Conservation (phyloP, 805 yeast species). For the Nakazawaea ishiwadae region DNA sequence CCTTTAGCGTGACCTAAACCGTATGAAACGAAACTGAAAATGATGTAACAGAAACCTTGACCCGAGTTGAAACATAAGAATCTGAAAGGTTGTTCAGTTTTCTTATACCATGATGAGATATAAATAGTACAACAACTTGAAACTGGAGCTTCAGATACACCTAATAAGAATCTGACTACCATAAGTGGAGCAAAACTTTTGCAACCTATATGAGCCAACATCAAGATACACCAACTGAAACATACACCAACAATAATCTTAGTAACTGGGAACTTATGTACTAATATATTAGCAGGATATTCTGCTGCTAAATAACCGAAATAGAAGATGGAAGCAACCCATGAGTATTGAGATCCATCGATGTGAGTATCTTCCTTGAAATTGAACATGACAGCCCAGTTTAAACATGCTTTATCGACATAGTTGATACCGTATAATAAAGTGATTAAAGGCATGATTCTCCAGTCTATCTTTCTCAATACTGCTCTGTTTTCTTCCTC, state of each 20-base stretch:
- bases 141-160: slow-evolving; percentile 31
- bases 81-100: slow-evolving; percentile 29
- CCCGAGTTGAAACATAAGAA: slow-evolving; percentile 20
- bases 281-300: slow-evolving; percentile 37
- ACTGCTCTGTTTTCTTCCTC: slow-evolving; percentile 26
- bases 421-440: slow-evolving; percentile 24
- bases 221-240: slow-evolving; percentile 30
- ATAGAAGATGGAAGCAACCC: slow-evolving; percentile 60
- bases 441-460: slow-evolving; percentile 28
- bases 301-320: slow-evolving; percentile 60
- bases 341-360: slow-evolving; percentile 40
- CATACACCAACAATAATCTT: slow-evolving; percentile 21
- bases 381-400: slow-evolving; percentile 44
- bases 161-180: slow-evolving; percentile 30
- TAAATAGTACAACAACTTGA: slow-evolving; percentile 27
- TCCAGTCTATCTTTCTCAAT: slow-evolving; percentile 29
- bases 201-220: slow-evolving; percentile 29
- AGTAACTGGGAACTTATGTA: slow-evolving; percentile 31
- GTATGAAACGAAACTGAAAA: slow-evolving; percentile 22
- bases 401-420: slow-evolving; percentile 37
- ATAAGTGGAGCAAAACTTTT: slow-evolving; percentile 30
- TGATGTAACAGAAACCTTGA: slow-evolving; percentile 26
- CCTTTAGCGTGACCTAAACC: slow-evolving; percentile 28
- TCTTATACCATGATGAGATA: slow-evolving; percentile 27
- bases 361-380: slow-evolving; percentile 33